These are phyloP conservation scores for Scedosporium apiospermum DNA, from an alignment of 2,329 filamentous ascomycete species.

Conservation along the genomic window DNA sequence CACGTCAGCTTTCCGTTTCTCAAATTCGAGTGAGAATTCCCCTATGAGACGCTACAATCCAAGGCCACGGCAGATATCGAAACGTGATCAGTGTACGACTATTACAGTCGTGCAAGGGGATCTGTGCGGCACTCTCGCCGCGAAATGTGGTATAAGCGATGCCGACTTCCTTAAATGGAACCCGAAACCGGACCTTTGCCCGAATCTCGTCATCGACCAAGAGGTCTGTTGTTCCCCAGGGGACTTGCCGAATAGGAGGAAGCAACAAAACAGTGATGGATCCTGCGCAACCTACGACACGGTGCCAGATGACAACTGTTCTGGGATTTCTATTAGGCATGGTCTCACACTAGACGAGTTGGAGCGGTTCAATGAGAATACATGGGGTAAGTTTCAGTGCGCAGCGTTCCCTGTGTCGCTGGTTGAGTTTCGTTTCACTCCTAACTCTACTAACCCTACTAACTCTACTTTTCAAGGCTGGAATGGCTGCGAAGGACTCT, in stretches of 20 bases:
- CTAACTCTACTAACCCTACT: slow-evolving; percentile 25
- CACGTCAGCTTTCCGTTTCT: too few relatives aligned
- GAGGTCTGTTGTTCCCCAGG: slow-evolving; percentile 27
- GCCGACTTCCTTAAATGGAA: slow-evolving; percentile 7
- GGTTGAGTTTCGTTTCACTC: slow-evolving; percentile 16
- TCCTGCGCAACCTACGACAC: slow-evolving; percentile 27
- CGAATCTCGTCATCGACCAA: slow-evolving; percentile 13
- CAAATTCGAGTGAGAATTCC: background rate
- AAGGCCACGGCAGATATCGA: background rate
- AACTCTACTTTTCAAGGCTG: slow-evolving; percentile 18
- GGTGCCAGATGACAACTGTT: slow-evolving; percentile 23
- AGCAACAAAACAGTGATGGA: slow-evolving; percentile 17
- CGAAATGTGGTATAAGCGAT: background rate
- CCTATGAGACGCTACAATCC: background rate
- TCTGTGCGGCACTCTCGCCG: background rate
- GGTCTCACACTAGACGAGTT: slow-evolving; percentile 24
- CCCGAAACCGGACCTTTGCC: background rate
- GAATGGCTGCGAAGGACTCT: too few relatives aligned
- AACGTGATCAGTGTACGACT: background rate
- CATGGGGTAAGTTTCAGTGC: slow-evolving; percentile 25
- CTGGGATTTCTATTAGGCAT: slow-evolving; percentile 20
- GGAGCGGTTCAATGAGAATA: slow-evolving; percentile 24
- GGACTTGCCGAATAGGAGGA: slow-evolving; percentile 11
- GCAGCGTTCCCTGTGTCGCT: background rate
- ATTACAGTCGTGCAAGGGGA: background rate